phyloP scores from a whole-genome alignment of 1,284 basidiomycete genomes.

The Trichosporon ovoides region DNA sequence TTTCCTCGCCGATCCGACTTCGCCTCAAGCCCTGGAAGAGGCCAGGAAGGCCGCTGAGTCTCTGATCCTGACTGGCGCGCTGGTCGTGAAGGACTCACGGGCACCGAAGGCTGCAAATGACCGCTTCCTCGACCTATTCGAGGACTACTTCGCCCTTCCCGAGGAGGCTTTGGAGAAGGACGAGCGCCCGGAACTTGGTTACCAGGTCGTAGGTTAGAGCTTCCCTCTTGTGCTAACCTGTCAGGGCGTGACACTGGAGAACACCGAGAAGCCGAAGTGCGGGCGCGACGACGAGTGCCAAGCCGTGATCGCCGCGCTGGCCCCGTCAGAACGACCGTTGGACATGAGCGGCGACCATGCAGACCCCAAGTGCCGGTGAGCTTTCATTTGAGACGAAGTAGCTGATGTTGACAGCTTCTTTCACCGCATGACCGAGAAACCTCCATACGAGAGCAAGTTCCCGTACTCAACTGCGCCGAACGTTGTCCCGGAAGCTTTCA shows the following conservation, averaged over 20 bases:
- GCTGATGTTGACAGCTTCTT: conserved; percentile 58
- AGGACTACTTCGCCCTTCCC: conserved; percentile 79
- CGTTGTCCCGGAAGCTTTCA: conserved; percentile 63
- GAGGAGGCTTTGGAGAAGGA: conserved; percentile 61
- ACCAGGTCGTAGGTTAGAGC: conserved; percentile 45
- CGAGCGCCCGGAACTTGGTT: conserved; percentile 66
- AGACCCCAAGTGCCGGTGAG: conserved; percentile 75
- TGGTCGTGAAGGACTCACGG: conserved; percentile 72
- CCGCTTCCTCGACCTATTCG: conserved; percentile 69
- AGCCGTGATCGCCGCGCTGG: conserved; percentile 53
- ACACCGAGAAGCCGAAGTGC: conserved; percentile 87
- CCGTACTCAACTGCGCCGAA: conserved; percentile 71
- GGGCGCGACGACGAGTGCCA: conserved; percentile 50
- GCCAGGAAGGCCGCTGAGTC: conserved; percentile 65
- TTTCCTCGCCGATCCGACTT: conserved; percentile 56
- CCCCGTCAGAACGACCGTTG: conserved; percentile 69
- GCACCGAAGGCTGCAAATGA: conserved; percentile 73
- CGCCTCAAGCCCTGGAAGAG: conserved; percentile 49
- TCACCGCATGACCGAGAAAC: conserved; percentile 72
- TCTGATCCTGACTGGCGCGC: conserved; percentile 67
- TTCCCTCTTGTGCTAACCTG: background rate
- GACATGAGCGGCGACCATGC: conserved; percentile 64
- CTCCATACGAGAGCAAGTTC: conserved; percentile 71
- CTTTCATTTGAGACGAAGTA: too few species aligned
- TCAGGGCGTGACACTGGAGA: conserved; percentile 82